Evolutionary conservation across 1,284 basidiomycete species (phyloP).

Genomic region (Earliella scabrosa): DNA sequence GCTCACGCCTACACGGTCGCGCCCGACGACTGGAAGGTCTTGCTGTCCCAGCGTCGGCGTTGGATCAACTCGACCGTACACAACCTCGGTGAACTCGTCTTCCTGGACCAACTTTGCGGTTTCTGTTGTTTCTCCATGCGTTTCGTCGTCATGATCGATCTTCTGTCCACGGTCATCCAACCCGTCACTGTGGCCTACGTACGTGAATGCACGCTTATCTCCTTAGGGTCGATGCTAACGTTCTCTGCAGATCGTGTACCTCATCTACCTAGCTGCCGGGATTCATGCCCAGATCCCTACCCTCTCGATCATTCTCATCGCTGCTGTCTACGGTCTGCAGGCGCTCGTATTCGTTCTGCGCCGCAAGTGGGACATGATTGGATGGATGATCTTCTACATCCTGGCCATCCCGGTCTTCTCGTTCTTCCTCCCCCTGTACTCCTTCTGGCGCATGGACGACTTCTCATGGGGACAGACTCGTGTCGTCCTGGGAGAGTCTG

Average conservation of each 20-base stretch:
- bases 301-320: constrained; percentile 90
- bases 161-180: constrained; percentile 85
- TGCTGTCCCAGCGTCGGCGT: constrained; percentile 96
- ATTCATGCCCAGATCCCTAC: constrained; percentile 70
- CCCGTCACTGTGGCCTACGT: constrained; percentile 96
- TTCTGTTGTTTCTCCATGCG: constrained; percentile 99
- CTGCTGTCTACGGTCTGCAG: constrained; percentile 91
- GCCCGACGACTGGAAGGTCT: constrained; percentile 91
- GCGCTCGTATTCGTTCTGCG: constrained; percentile 86
- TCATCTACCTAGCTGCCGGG: constrained; percentile 77
- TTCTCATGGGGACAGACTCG: constrained; percentile 98
- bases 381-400: constrained; percentile 98
- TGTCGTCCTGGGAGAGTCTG: constrained; percentile 92
- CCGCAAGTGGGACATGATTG: constrained; percentile 94
- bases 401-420: constrained; percentile 91
- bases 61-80: constrained; percentile 99
- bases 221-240: neutral
- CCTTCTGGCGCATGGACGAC: constrained; percentile 99
- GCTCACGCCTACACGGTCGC: constrained; percentile 93
- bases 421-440: constrained; percentile 92
- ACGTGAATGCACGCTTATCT: constrained; percentile 49
- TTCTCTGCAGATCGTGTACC: constrained; percentile 75
- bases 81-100: constrained; percentile 92
- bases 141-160: constrained; percentile 96
- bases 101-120: constrained; percentile 92